Percentiles rank a stretch among this genome's conserved stretches.
These are phyloP conservation scores for Oryza nivara DNA, from an alignment of 176 grass and related monocot species.

Conservation along the genomic window DNA sequence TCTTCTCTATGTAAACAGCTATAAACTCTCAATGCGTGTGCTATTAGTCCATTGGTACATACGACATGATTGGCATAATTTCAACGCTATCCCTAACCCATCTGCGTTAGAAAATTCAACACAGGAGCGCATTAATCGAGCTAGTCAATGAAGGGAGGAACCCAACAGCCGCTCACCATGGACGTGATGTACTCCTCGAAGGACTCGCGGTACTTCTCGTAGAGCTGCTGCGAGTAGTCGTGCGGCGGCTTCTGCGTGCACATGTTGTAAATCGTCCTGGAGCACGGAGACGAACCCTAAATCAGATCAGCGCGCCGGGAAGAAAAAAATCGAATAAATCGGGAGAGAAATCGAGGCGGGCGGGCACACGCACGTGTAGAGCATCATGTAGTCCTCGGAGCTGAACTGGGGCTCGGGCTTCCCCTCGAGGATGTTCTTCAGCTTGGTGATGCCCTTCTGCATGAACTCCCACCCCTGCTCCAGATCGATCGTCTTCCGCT, in stretches of 20 bases:
- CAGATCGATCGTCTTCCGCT: slow-evolving; percentile 81
- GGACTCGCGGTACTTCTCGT: slow-evolving; percentile 62
- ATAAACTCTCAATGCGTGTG: not conserved
- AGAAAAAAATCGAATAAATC: not conserved
- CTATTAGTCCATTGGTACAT: not conserved
- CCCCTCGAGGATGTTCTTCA: slow-evolving; percentile 69
- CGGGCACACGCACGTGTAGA: slow-evolving; percentile 59
- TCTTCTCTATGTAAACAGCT: not conserved
- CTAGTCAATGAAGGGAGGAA: not conserved
- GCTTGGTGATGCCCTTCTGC: slow-evolving; percentile 73
- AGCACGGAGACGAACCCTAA: not conserved
- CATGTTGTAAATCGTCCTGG: slow-evolving; percentile 87
- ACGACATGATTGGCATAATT: not conserved
- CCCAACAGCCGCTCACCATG: slow-evolving; percentile 39
- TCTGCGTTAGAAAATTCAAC: not conserved
- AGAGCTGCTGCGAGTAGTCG: slow-evolving; percentile 81
- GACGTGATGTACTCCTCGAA: slow-evolving; percentile 73
- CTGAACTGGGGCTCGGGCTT: slow-evolving; percentile 66
- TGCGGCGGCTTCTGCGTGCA: slow-evolving; percentile 82
- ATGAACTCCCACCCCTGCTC: slow-evolving; percentile 86
- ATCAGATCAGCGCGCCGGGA: slow-evolving; percentile 17
- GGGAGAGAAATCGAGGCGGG: not conserved
- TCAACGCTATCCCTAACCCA: not conserved
- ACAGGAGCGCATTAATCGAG: not conserved
- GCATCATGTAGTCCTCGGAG: slow-evolving; percentile 76